Evolutionary conservation across 225 moss, liverwort and hornwort genomes (phyloP), one percentile per base, ranked within the genome.

Genomic region (Straminergon stramineum): DNA sequence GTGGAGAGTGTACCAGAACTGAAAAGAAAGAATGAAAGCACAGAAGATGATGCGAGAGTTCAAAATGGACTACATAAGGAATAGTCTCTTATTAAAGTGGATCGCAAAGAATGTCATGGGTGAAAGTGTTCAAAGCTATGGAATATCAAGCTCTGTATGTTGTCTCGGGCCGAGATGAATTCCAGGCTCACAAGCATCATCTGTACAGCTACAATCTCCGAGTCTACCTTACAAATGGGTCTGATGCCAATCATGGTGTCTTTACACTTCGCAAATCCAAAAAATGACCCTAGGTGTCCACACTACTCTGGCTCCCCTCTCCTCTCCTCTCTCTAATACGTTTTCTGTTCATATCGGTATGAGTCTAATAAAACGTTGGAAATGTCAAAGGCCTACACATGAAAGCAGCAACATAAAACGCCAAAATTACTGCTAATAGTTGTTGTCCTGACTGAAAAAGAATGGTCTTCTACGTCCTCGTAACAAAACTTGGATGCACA

Each of bases 141-240:
- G 86, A 94, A 93, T 94, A 91, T 90, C 93, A 91, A 93, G 92
- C 92, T 94, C 92, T 92, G 91, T 93, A 90, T 94, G 86, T 93
- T 91, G 92, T 93, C 94, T 94, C 93, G 90, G 93, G 94, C 94
- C 94, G 90, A 92, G 94, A 92, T 94, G 92, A 93, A 94, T 89
- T 93, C 93, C 94, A 93, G 94, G 94, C 94, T 94, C 94, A 94
- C 94, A 94, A 94, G 94, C 91, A 87, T 93, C 91, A 87, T 93
- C 91, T 94, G 92, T 94, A 94, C 94, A 94, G 88, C 93, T 93
- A 91, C 90, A 92, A 94, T 92, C 91, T 94, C 92, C 90, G 77
- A 93, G 66, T 91, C 80, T 89, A 93, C 90, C 92, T 94, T 93
- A 92, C 92, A 94, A 94, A 91, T 93, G 94, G 94, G 93, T 93